Base-by-base conservation (phyloP, 2,329 filamentous ascomycete species). In the Claviceps humidiphila region DNA sequence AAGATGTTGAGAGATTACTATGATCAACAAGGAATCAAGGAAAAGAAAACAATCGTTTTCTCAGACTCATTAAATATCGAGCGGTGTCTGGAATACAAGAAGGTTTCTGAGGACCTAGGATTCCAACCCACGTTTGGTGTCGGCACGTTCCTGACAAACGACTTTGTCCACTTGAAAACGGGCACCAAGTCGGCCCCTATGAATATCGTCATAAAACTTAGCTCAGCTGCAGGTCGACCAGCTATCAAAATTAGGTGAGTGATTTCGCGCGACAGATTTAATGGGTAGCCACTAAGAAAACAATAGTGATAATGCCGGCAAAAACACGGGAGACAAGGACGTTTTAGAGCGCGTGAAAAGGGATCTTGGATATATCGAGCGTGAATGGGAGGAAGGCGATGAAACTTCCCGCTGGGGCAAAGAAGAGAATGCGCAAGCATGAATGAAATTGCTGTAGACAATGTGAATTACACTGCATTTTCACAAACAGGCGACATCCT, bases 201-300 rank as follows among this genome's bases (percentile, higher is more conserved):
- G 51, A 98, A 98, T 63, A 98, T 98, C 61, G 93, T 98, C 59
- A 96, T 98, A 71, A 98, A 98, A 71, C 77, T 98, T 55, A 88
- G 87, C 56, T 89, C 87, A 9, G 93, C 89, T 0, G 80, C 75
- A 14, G 90, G 90, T 5, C 80, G 83, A 47, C 80, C 85, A 0
- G 90, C 93, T 2, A 82, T 98, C 63, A 98, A 98, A 74, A 87
- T 98, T 59, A 96, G 70, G 71, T 71, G 48, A 59, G 65, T 54
- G 2, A 40, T 24, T 30, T 24, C 22, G 30, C 14, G 9, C 3
- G 6, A n/a, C 24, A 17, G 7, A 45, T n/a, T 45, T 39, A 7
- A 42, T 14, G 20, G 13, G 26, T 24, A 20, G 5, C 44, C 26
- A 20, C 58, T 66, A 52, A 66, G 47, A 16, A 4, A 11, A 3